A percentile compares a stretch with the other conserved stretches of the same genome.
Evolutionary conservation across 257 asterid species (phyloP).

Genomic region (Lycium barbarum): DNA sequence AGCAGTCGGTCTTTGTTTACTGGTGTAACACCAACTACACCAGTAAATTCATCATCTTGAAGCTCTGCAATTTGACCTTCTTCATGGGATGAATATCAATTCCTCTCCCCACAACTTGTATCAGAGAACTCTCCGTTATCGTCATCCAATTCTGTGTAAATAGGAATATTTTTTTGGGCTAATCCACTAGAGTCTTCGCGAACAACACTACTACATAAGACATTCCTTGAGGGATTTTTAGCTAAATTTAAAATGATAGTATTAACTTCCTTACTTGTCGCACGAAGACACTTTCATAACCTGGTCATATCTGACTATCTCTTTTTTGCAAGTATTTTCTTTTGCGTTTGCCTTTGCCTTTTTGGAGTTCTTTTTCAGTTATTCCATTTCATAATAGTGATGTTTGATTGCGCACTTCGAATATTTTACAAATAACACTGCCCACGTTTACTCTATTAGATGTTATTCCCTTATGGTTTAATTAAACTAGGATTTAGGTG

Average conservation of each 20-base stretch:
- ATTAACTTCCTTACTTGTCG: slow-evolving; percentile 79
- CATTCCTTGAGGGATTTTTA: slow-evolving; percentile 73
- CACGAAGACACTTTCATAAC: slow-evolving; percentile 91
- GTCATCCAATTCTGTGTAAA: slow-evolving; percentile 45
- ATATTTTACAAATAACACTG: too few relatives aligned
- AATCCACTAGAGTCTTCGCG: slow-evolving; percentile 55
- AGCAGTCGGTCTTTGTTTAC: slow-evolving; percentile 61
- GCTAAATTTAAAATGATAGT: slow-evolving; percentile 54
- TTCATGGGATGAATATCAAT: slow-evolving; percentile 66
- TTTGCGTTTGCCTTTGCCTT: too few relatives aligned
- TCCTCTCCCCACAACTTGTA: slow-evolving; percentile 66
- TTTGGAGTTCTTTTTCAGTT: too few relatives aligned
- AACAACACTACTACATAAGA: slow-evolving; percentile 55
- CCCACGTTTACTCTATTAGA: too few relatives aligned
- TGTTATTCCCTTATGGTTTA: too few relatives aligned
- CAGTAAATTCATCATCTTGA: slow-evolving; percentile 74
- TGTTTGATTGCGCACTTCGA: too few relatives aligned
- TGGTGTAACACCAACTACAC: slow-evolving; percentile 51
- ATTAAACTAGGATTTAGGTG: too few relatives aligned
- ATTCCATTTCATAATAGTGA: too few relatives aligned
- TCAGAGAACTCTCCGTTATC: slow-evolving; percentile 50
- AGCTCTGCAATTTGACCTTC: slow-evolving; percentile 79
- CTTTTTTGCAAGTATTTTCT: slow-evolving; percentile 66
- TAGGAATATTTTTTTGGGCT: slow-evolving; percentile 70
- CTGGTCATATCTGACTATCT: slow-evolving; percentile 84